These are phyloP conservation scores for Eucalyptus cloeziana DNA, from an alignment of 345 rosid species.

Conservation along the genomic window DNA sequence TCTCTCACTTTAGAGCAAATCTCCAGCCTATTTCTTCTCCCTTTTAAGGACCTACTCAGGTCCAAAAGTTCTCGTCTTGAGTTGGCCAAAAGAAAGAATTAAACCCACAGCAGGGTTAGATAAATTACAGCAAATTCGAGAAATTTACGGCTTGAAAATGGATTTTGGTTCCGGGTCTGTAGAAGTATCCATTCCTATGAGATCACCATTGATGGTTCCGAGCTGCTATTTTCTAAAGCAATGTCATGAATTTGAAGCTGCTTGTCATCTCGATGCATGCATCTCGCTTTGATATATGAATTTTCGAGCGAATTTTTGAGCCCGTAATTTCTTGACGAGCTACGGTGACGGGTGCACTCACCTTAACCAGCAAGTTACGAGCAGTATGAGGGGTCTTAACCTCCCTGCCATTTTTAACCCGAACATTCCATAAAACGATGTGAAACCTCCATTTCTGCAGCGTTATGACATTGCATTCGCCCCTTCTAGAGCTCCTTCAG, in stretches of 20 bases:
- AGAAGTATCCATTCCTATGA: neutral
- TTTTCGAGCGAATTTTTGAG: neutral
- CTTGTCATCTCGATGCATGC: neutral
- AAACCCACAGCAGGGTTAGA: fast-evolving
- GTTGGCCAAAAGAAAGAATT: neutral
- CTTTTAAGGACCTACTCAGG: fast-evolving
- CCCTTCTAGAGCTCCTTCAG: neutral
- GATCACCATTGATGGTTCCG: neutral
- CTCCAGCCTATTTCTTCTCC: too few relatives aligned
- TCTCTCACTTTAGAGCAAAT: fast-evolving
- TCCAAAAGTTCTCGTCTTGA: fast-evolving
- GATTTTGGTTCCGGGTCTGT: neutral
- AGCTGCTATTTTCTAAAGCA: neutral
- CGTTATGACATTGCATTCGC: neutral
- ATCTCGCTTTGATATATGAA: neutral
- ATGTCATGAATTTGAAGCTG: neutral
- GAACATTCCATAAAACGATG: neutral
- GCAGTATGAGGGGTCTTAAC: neutral
- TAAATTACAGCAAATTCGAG: neutral
- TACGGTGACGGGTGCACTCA: neutral
- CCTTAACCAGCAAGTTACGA: neutral
- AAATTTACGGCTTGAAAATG: neutral
- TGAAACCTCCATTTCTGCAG: neutral
- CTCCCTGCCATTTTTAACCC: neutral
- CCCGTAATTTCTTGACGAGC: neutral